Evolutionary conservation across 2,329 filamentous ascomycete species (phyloP).

Genomic region (Trichoderma breve): DNA sequence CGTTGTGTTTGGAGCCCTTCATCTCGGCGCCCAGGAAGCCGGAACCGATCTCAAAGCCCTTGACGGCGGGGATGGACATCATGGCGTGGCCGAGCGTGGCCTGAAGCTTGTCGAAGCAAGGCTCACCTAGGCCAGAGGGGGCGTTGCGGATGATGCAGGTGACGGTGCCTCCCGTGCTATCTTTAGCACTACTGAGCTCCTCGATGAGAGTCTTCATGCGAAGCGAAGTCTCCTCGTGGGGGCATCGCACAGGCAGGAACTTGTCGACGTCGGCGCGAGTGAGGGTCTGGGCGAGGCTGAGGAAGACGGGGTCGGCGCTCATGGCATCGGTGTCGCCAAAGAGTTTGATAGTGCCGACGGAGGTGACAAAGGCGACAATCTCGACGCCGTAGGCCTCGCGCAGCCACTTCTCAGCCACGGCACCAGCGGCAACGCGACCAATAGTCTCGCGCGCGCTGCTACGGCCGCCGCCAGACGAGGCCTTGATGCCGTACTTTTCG

Average conservation of each 20-base stretch:
- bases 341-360: slow-evolving; percentile 62
- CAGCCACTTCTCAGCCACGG: slow-evolving; percentile 92
- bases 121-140: slow-evolving; percentile 85
- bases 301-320: slow-evolving; percentile 78
- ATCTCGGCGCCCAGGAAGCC: slow-evolving; percentile 87
- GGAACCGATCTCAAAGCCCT: slow-evolving; percentile 93
- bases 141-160: slow-evolving; percentile 89
- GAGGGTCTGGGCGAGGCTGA: slow-evolving; percentile 69
- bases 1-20: slow-evolving; percentile 87
- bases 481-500: slow-evolving; percentile 95
- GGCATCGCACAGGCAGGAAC: slow-evolving; percentile 85
- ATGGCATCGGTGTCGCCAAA: slow-evolving; percentile 38
- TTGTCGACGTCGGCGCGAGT: slow-evolving; percentile 75
- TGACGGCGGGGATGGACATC: slow-evolving; percentile 91
- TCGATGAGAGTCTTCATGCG: too few species aligned
- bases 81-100: slow-evolving; percentile 89
- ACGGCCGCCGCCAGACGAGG: slow-evolving; percentile 83
- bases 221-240: too few species aligned
- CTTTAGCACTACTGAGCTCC: too few species aligned
- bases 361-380: slow-evolving; percentile 87
- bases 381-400: slow-evolving; percentile 77
- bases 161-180: slow-evolving; percentile 91
- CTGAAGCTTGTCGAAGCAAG: slow-evolving; percentile 93
- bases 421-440: slow-evolving; percentile 84
- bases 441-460: slow-evolving; percentile 95